Conservation (phyloP, 1,284 basidiomycete species). For the Psilocybe mexicana region DNA sequence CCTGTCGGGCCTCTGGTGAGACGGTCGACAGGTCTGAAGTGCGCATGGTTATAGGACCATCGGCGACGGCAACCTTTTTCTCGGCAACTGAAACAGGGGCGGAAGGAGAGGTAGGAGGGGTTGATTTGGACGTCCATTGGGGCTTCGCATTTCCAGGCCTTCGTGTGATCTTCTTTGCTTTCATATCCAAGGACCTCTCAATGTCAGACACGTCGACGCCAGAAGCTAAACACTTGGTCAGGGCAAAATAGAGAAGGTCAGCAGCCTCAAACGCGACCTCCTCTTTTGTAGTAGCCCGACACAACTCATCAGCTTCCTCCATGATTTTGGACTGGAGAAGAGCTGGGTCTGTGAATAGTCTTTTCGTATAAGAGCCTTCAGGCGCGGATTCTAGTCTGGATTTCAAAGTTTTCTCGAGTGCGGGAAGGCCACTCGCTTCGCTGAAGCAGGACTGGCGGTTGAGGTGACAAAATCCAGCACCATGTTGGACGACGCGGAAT, state of each 20-base stretch:
- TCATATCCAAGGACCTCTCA: conserved; percentile 82
- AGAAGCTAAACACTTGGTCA: conserved; percentile 84
- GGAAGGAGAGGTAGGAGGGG: conserved; percentile 30
- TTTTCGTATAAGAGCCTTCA: conserved; percentile 89
- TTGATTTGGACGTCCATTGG: conserved; percentile 58
- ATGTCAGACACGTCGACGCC: conserved; percentile 88
- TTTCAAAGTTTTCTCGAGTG: conserved; percentile 81
- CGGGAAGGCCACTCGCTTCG: conserved; percentile 72
- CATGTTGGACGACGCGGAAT: conserved; percentile 91
- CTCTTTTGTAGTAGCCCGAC: conserved; percentile 78
- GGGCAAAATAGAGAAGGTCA: conserved; percentile 92
- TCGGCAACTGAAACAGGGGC: conserved; percentile 28
- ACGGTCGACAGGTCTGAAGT: conserved; percentile 63
- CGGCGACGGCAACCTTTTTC: neutral
- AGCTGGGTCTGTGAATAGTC: conserved; percentile 83
- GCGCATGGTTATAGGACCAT: conserved; percentile 71
- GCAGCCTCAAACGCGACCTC: conserved; percentile 97
- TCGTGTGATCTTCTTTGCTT: conserved; percentile 87
- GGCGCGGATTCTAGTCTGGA: conserved; percentile 79
- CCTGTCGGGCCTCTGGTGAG: conserved; percentile 56
- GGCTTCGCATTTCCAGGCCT: conserved; percentile 94
- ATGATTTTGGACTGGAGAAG: conserved; percentile 92
- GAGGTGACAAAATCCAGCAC: conserved; percentile 93
- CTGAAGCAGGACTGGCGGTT: conserved; percentile 88
- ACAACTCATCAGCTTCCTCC: conserved; percentile 98